Conservation (phyloP, 1,139 yeast species). For the Meyerozyma athensensis region DNA sequence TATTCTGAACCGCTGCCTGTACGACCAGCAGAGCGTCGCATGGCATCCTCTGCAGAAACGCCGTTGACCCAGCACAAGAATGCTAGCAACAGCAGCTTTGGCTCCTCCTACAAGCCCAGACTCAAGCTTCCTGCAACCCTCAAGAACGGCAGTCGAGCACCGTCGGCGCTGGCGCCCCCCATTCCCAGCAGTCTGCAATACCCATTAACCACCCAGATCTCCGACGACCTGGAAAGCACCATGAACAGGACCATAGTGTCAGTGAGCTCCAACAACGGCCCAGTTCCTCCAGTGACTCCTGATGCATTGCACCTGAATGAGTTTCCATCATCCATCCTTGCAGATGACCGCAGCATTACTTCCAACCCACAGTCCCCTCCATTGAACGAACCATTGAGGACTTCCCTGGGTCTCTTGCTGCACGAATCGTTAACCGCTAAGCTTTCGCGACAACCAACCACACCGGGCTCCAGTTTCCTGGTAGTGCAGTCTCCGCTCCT, state of each 20-base stretch:
- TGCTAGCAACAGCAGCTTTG: constrained; percentile 25
- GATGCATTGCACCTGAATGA: constrained; percentile 9
- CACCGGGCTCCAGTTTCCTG: constrained; percentile 16
- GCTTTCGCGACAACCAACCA: constrained; percentile 7
- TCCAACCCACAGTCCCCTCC: constrained; percentile 7
- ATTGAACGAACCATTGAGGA: constrained; percentile 8
- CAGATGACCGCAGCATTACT: constrained; percentile 4
- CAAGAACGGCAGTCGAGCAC: constrained; percentile 8
- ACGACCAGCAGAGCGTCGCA: background rate
- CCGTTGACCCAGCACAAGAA: constrained; percentile 14
- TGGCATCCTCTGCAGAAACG: constrained; percentile 4
- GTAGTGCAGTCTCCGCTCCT: constrained; percentile 22
- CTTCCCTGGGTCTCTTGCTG: constrained; percentile 11
- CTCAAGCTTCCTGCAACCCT: constrained; percentile 28
- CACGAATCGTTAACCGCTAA: constrained; percentile 11
- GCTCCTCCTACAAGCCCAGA: constrained; percentile 26
- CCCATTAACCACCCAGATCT: background rate
- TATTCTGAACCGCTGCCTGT: constrained; percentile 4
- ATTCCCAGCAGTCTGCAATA: background rate
- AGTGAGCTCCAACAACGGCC: background rate
- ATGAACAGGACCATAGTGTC: background rate
- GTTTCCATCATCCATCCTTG: constrained; percentile 3
- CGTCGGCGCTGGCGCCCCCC: constrained; percentile 4
- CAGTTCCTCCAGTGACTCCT: constrained; percentile 9
- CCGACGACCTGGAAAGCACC: background rate